phyloP scores from a whole-genome alignment of 1,284 basidiomycete species.

The Apiotrichum domesticum region DNA sequence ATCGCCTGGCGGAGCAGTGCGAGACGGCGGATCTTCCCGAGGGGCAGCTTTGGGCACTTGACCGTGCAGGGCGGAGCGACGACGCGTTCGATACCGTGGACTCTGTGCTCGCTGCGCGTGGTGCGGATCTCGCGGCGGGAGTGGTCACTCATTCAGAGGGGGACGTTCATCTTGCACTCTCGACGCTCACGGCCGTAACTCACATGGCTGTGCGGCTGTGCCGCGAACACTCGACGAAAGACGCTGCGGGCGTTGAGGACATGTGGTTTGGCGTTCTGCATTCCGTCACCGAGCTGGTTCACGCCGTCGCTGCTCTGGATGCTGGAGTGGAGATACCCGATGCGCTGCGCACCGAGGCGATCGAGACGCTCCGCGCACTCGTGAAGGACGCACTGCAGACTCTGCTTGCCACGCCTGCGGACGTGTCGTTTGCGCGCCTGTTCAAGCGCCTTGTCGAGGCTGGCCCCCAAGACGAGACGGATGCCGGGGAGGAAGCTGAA shows the following conservation, averaged over 20 bases:
- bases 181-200: conserved; percentile 6
- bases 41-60: conserved; percentile 75
- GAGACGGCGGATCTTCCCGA: conserved; percentile 63
- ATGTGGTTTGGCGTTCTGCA: conserved; percentile 84
- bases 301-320: conserved; percentile 54
- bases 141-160: conserved; percentile 43
- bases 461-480: conserved; percentile 20
- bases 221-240: conserved; percentile 55
- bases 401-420: conserved; percentile 73
- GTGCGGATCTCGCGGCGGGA: conserved; percentile 52
- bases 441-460: conserved; percentile 80
- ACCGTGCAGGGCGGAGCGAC: conserved; percentile 59
- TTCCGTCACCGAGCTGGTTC: conserved; percentile 72
- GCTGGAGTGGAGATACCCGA: not conserved
- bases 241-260: conserved; percentile 60
- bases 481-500: conserved; percentile 34
- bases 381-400: conserved; percentile 80
- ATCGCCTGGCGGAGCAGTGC: conserved; percentile 58
- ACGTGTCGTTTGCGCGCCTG: conserved; percentile 83
- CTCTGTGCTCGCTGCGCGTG: conserved; percentile 56
- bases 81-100: conserved; percentile 65
- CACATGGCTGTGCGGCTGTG: conserved; percentile 61
- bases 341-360: conserved; percentile 15
- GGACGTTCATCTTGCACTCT: conserved; percentile 48
- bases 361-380: conserved; percentile 60